Evolutionary conservation across 1,284 basidiomycete species (phyloP).

Genomic region (Termitomyces sp.): DNA sequence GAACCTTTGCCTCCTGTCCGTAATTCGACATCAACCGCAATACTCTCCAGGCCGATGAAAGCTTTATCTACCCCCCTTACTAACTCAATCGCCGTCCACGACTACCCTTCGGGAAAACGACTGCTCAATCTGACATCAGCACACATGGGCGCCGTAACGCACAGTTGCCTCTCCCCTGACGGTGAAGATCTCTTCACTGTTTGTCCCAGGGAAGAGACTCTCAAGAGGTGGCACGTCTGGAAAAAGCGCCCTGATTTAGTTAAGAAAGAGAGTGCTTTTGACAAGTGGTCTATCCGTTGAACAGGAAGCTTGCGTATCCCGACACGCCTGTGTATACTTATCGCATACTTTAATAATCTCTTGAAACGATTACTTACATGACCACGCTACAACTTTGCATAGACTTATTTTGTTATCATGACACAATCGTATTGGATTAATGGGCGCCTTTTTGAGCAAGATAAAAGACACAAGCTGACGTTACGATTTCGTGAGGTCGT

Average conservation of each 20-base stretch:
- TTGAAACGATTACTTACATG: not conserved
- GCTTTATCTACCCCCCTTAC: conserved; percentile 25
- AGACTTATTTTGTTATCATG: not conserved
- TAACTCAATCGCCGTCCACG: conserved; percentile 36
- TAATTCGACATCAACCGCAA: not conserved
- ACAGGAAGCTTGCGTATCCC: conserved; percentile 11
- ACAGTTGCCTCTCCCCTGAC: conserved; percentile 34
- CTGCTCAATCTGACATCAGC: conserved; percentile 32
- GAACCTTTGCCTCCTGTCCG: conserved; percentile 14
- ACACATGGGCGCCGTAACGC: conserved; percentile 29
- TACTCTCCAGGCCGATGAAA: conserved; percentile 16
- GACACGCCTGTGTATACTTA: not conserved
- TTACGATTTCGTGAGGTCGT: conserved; percentile 1
- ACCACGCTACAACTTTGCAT: not conserved
- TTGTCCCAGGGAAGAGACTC: conserved; percentile 33
- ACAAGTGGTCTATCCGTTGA: conserved; percentile 33
- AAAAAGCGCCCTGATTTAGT: conserved; percentile 19
- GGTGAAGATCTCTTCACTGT: conserved; percentile 36
- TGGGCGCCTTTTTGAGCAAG: not conserved
- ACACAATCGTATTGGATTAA: not conserved
- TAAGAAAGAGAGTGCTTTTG: conserved; percentile 33
- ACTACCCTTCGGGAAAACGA: conserved; percentile 34
- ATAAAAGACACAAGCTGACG: not conserved
- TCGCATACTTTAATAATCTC: not conserved
- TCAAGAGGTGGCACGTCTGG: conserved; percentile 42